Evolutionary conservation across 768 basidiomycete species (phyloP).

Genomic region (Podaxis carcinomalis): DNA sequence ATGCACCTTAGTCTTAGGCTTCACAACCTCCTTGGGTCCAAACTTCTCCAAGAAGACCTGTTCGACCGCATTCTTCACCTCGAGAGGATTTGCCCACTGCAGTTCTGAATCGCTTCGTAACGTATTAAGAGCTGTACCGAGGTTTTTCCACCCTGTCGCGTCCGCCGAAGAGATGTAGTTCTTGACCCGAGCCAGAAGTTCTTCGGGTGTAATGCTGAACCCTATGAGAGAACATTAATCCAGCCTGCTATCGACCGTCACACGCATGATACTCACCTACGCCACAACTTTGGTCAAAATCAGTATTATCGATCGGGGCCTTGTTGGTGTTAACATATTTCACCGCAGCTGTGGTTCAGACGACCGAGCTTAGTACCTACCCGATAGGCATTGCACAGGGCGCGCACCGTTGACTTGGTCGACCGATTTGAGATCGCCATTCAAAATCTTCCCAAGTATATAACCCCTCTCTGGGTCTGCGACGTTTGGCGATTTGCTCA

Average conservation of each 20-base stretch:
- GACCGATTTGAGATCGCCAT: slow-evolving; percentile 66
- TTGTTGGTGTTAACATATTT: slow-evolving; percentile 67
- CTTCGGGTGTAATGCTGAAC: slow-evolving; percentile 67
- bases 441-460: slow-evolving; percentile 64
- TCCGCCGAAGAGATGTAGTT: slow-evolving; percentile 53
- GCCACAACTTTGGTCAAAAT: slow-evolving; percentile 79
- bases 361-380: not conserved
- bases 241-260: not conserved
- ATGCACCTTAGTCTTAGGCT: slow-evolving; percentile 63
- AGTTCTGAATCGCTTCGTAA: slow-evolving; percentile 59
- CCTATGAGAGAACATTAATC: slow-evolving; percentile 39
- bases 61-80: slow-evolving; percentile 81
- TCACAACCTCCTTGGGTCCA: slow-evolving; percentile 65
- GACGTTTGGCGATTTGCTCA: slow-evolving; percentile 51
- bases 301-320: slow-evolving; percentile 56
- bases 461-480: slow-evolving; percentile 54
- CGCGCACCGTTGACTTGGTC: slow-evolving; percentile 85
- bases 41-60: slow-evolving; percentile 60
- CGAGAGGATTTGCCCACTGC: slow-evolving; percentile 81
- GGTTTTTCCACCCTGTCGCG: slow-evolving; percentile 67
- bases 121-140: slow-evolving; percentile 62
- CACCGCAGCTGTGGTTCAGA: slow-evolving; percentile 52
- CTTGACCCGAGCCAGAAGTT: slow-evolving; percentile 53
- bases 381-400: not conserved
- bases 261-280: slow-evolving; percentile 60